Conservation (phyloP, 345 rosid genomes). For the Rubroshorea leprosula region DNA sequence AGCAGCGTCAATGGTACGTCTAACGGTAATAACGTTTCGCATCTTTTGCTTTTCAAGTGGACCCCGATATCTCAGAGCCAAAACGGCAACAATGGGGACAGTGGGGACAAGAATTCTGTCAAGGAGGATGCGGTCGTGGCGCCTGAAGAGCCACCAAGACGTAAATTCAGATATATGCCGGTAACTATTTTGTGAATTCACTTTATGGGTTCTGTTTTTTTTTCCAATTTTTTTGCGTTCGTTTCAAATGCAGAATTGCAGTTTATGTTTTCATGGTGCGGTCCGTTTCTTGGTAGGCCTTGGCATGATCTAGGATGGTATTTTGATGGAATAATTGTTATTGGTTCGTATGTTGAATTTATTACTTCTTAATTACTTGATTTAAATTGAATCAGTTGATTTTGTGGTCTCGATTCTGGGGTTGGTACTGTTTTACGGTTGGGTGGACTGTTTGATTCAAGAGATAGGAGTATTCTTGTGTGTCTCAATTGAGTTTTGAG, state of each 20-base stretch:
- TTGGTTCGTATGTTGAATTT: background rate
- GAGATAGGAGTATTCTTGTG: no score
- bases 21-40: conserved; percentile 58
- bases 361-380: background rate
- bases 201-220: background rate
- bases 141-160: conserved; percentile 60
- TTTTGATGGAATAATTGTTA: background rate
- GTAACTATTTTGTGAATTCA: conserved; percentile 24
- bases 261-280: background rate
- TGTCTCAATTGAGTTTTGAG: no score
- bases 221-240: background rate
- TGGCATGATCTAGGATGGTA: background rate
- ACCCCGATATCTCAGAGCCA: conserved; percentile 55
- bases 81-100: conserved; percentile 20
- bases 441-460: no score
- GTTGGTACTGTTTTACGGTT: no score
- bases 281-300: background rate
- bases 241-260: background rate
- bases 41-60: conserved; percentile 80
- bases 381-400: background rate
- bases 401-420: background rate
- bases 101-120: conserved; percentile 33
- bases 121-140: conserved; percentile 25
- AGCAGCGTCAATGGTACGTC: conserved; percentile 29
- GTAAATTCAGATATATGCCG: conserved; percentile 90